A percentile compares a stretch with the other conserved stretches of the same genome.
These are phyloP conservation scores for Plantago elongata DNA, from an alignment of 257 asterid species.

Conservation along the genomic window DNA sequence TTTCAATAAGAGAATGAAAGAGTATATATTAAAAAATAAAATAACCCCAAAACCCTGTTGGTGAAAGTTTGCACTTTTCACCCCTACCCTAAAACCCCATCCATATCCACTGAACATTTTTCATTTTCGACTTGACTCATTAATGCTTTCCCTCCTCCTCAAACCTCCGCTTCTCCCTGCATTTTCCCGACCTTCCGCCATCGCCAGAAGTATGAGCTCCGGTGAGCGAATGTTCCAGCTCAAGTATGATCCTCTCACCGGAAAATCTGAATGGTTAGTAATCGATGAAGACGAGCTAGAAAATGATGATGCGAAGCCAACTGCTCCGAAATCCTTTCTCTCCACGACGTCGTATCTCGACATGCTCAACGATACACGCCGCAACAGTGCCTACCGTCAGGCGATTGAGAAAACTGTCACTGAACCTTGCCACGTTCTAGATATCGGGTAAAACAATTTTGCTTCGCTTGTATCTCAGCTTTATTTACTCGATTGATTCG, in stretches of 20 bases:
- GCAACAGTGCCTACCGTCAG: conserved; percentile 60
- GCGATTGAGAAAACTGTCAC: conserved; percentile 80
- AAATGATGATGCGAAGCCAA: conserved; percentile 25
- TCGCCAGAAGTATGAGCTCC: conserved; percentile 41
- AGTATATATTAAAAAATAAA: too few species aligned
- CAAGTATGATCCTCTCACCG: conserved; percentile 65
- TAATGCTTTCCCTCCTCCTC: conserved; percentile 32
- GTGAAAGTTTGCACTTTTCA: background rate
- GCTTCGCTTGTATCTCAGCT: too few species aligned
- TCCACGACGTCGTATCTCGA: conserved; percentile 78
- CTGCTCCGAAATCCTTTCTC: conserved; percentile 47
- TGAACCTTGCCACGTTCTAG: conserved; percentile 87
- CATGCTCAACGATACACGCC: conserved; percentile 84
- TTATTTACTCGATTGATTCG: background rate
- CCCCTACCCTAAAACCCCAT: background rate
- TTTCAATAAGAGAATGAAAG: too few species aligned
- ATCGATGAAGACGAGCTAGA: conserved; percentile 43
- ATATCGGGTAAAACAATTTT: conserved; percentile 58
- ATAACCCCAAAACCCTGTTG: too few species aligned
- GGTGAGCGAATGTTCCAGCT: conserved; percentile 71
- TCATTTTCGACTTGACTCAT: too few species aligned
- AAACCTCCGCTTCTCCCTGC: conserved; percentile 19
- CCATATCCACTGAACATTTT: too few species aligned
- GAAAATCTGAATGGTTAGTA: conserved; percentile 82
- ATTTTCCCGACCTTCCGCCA: conserved; percentile 14